phyloP scores from a whole-genome alignment of 441 rosid species.

The Corymbia calophylla region DNA sequence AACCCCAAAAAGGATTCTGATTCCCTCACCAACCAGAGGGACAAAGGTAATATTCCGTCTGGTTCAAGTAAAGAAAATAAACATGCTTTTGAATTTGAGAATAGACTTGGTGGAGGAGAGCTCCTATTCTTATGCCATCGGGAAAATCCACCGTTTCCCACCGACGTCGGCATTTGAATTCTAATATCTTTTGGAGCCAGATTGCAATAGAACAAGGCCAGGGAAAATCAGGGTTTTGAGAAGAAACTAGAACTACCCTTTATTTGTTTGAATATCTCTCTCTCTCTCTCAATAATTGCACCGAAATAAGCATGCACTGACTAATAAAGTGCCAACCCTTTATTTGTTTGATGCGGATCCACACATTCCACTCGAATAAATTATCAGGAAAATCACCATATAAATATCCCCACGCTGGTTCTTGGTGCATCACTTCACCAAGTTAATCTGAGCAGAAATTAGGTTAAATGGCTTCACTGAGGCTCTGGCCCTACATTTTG shows the following conservation, averaged over 20 bases:
- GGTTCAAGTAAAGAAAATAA: not conserved
- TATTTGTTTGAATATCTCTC: not conserved
- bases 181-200: not conserved
- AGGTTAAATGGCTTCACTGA: constrained; percentile 17
- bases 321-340: not conserved
- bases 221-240: not conserved
- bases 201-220: not conserved
- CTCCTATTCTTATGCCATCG: not conserved
- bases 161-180: not conserved
- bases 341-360: not conserved
- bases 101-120: not conserved
- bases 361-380: not conserved
- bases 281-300: not conserved
- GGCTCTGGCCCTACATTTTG: constrained; percentile 14
- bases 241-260: not conserved
- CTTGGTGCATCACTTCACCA: not conserved
- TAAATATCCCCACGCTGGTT: not conserved
- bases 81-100: not conserved
- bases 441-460: not conserved
- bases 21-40: not conserved
- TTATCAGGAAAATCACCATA: not conserved
- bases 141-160: not conserved
- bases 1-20: too few species aligned
- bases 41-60: not conserved
- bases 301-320: not conserved